A percentile compares a stretch with the other conserved stretches of the same genome.
Evolutionary conservation across 495 filamentous ascomycete species (phyloP).

Genomic region (Penicillium cataractarum): DNA sequence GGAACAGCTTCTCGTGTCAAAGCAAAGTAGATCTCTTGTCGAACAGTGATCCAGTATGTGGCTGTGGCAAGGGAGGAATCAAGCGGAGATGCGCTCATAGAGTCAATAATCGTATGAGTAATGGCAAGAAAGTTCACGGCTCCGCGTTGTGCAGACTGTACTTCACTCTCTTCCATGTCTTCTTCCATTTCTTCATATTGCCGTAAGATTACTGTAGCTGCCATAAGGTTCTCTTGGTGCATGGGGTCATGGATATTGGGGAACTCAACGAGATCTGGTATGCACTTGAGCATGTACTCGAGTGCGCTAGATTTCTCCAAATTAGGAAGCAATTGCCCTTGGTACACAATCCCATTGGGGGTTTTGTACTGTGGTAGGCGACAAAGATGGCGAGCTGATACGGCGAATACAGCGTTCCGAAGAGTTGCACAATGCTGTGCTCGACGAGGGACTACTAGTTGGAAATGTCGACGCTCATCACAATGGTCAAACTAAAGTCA

Average conservation of each 20-base stretch:
- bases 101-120: conserved; percentile 31
- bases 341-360: conserved; percentile 21
- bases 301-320: conserved; percentile 25
- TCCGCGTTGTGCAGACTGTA: not conserved
- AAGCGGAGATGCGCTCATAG: conserved; percentile 26
- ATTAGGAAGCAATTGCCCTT: conserved; percentile 23
- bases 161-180: conserved; percentile 24
- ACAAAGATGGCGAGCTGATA: conserved; percentile 26
- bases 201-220: conserved; percentile 32
- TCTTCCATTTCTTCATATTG: conserved; percentile 38
- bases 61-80: conserved; percentile 28
- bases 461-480: conserved; percentile 30
- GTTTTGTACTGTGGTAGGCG: conserved; percentile 32
- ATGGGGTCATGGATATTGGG: conserved; percentile 20
- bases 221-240: conserved; percentile 35
- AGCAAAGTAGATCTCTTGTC: conserved; percentile 35
- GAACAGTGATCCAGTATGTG: conserved; percentile 31
- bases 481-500: conserved; percentile 32
- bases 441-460: conserved; percentile 26
- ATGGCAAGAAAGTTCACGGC: conserved; percentile 29
- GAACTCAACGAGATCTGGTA: conserved; percentile 29
- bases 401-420: conserved; percentile 31
- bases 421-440: conserved; percentile 25
- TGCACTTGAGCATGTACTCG: conserved; percentile 35
- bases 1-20: conserved; percentile 25